Evolutionary conservation across 257 asterid species (phyloP).

Genomic region (Solanum gracilifrons): DNA sequence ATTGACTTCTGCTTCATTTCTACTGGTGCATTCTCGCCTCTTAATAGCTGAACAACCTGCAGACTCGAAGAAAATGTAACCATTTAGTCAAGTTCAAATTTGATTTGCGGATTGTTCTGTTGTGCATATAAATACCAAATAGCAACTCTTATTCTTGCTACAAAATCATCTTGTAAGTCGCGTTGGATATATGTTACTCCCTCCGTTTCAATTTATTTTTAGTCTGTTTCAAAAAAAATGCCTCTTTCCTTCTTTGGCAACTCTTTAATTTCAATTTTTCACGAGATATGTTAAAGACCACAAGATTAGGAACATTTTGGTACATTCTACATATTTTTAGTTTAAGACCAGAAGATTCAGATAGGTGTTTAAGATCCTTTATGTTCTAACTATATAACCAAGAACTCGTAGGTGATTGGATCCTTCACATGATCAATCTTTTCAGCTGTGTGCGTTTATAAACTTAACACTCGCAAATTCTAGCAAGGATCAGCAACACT

Average conservation of each 20-base stretch:
- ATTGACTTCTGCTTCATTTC: constrained; percentile 53
- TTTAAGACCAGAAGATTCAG: neutral
- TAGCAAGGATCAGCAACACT: neutral
- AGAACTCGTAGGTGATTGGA: neutral
- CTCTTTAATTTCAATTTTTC: too few relatives aligned
- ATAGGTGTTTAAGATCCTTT: neutral
- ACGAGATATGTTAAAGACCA: rapidly evolving
- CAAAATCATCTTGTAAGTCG: neutral
- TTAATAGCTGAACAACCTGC: constrained; percentile 61
- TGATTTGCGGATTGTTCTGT: neutral
- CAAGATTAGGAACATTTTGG: neutral
- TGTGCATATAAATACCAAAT: neutral
- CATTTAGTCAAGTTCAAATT: neutral
- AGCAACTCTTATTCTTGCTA: neutral
- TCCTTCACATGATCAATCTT: neutral
- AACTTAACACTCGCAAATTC: neutral
- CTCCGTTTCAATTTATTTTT: neutral
- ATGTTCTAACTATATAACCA: neutral
- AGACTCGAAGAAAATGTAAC: neutral
- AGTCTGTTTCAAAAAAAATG: neutral
- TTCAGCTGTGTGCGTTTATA: neutral
- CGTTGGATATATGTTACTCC: neutral
- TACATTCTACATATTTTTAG: neutral
- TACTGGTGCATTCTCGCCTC: constrained; percentile 49
- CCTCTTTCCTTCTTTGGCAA: neutral